Base-by-base conservation (phyloP, 75 land plant species). In the Chamaecyparis obtusa region DNA sequence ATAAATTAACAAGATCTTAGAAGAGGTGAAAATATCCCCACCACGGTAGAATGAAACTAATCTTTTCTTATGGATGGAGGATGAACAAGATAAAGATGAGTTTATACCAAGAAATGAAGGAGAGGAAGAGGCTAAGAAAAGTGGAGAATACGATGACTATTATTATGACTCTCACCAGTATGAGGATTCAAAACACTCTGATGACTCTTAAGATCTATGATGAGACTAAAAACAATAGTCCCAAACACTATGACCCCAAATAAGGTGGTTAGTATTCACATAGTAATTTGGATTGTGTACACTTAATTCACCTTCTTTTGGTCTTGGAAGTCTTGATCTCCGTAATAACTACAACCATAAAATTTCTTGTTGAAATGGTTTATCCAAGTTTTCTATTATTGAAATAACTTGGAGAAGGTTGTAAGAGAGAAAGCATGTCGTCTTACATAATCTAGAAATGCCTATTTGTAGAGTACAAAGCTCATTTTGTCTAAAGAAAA, bases 1-100 rank as follows among this genome's bases (percentile, higher is more conserved):
- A 39, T 91, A 91, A 10, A 88, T 91, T 1, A 56, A 77, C 85
- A 43, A 35, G 51, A 86, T 91, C 10, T 32, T 91, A 13, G 80
- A 89, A 19, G 91, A 91, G 64, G 91, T 89, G 3, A 78, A 86
- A 78, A 82, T 67, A 54, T 71, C 91, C 17, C 19, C 57, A 11
- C 85, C 82, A 1, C 57, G 39, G 9, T 46, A 72, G 60, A 76
- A 80, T 87, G 35, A 19, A 35, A 21, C 16, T 9, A 19, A 30
- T 51, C 39, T 48, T 30, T 30, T 41, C 84, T n/a, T 49, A 24
- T 51, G 85, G 60, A 49, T 44, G 15, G 75, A 32, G 33, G 74
- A 71, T n/a, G 74, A 30, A 9, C 10, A 71, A 0, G 74, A 71
- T 13, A 35, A 71, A 71, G 75, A 71, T 71, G 75, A 71, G 10